Evolutionary conservation across 2,329 filamentous ascomycete genomes (phyloP), one percentile per base, ranked within the genome.

Genomic region (Curvularia verruculosa): DNA sequence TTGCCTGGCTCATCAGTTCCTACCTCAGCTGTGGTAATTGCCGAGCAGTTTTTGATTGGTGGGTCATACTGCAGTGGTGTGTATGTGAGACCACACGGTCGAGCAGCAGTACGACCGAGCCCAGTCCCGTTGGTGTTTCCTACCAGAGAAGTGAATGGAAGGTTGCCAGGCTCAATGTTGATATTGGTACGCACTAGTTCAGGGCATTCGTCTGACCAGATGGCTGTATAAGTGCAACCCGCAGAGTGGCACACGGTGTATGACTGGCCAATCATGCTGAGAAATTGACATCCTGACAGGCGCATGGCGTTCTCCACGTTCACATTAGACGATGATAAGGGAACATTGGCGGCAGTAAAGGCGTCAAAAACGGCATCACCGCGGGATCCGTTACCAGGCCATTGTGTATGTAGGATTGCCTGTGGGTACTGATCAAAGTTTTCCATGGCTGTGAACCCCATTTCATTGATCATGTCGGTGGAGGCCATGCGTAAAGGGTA

Each of bases 161-260:
- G 51, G 45, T 60, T 59, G 12, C 61, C 58, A 12, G 65, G 60
- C 51, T 70, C 66, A 24, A 69, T 58, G 49, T 69, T 68, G 54
- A 70, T 63, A 39, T 59, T 69, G 37, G 58, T 63, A 26, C 58
- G 61, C n/a, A 69, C 37, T 5, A 66, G 41, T 9, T 60, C 34
- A 13, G 67, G 67, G 50, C 66, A 68, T 43, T 60, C 61, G 46
- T 70, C 64, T 12, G 63, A 63, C 52, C 65, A 60, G 49, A 70
- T 60, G 24, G 61, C 56, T 5, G 66, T 62, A 26, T 69, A 62
- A 4, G 65, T 61, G 29, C 63, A 63, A 21, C 65, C 67, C 13
- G 60, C 59, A 13, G 64, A 68, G 48, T 67, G 65, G 26, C 59
- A 63, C 29, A 67, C 44, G 5, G 58, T 58, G 52, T 63, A 67